Conservation (phyloP, 192 early-diverging fungal species). For the Backusella luteola region DNA sequence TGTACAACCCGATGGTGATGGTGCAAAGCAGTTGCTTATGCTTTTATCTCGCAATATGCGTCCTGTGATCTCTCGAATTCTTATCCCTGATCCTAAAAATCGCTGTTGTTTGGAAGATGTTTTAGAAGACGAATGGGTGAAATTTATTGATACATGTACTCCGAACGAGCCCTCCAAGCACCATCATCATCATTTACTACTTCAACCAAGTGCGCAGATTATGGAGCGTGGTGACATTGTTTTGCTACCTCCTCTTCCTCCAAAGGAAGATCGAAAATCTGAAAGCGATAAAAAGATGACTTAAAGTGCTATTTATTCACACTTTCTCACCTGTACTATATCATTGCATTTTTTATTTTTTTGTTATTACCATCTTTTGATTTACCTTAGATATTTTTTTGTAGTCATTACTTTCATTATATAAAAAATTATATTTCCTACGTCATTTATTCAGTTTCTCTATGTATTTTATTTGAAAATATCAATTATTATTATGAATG, state of each 20-base stretch:
- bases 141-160: conserved; percentile 55
- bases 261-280: neutral
- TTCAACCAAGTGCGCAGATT: conserved; percentile 10
- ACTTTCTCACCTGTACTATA: neutral
- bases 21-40: conserved; percentile 49
- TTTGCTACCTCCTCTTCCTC: neutral
- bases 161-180: neutral
- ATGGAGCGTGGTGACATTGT: conserved; percentile 19
- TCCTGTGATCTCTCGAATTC: conserved; percentile 57
- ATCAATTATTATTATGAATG: too few relatives aligned
- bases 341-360: neutral
- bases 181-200: conserved; percentile 33
- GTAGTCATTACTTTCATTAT: neutral
- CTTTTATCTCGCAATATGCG: conserved; percentile 57
- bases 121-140: conserved; percentile 75
- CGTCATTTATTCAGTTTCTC: neutral
- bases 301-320: neutral
- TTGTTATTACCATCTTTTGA: neutral
- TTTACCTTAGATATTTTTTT: neutral
- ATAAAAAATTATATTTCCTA: neutral
- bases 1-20: conserved; percentile 42
- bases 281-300: neutral
- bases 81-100: conserved; percentile 58
- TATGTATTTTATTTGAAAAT: too few relatives aligned
- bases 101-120: conserved; percentile 64